Conservation (phyloP, 129 eudicot species). For the Daucus carota region DNA sequence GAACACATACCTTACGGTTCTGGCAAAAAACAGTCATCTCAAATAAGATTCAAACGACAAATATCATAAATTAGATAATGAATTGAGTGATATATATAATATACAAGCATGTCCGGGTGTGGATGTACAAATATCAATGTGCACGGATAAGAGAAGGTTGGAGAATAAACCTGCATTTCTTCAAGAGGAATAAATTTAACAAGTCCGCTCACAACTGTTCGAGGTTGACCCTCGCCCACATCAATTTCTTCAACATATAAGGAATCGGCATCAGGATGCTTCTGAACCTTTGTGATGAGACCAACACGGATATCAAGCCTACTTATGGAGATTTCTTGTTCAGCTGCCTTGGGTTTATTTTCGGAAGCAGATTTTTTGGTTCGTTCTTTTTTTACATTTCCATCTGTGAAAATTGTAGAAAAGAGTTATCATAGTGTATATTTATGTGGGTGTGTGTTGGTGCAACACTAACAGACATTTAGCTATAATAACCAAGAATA, state of each 20-base stretch:
- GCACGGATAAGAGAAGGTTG: background rate
- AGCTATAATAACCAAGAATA: background rate
- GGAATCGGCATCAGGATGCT: conserved; percentile 98
- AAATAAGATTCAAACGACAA: background rate
- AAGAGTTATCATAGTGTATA: background rate
- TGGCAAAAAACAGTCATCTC: conserved; percentile 15
- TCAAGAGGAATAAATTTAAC: conserved; percentile 82
- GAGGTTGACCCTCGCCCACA: conserved; percentile 86
- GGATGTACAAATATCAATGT: background rate
- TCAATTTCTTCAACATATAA: conserved; percentile 92
- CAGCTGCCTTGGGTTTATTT: conserved; percentile 49
- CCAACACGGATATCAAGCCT: conserved; percentile 98
- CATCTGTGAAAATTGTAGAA: conserved; percentile 29
- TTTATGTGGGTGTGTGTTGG: background rate
- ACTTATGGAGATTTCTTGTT: conserved; percentile 60
- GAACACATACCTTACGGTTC: conserved; percentile 95
- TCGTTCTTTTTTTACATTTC: conserved; percentile 40
- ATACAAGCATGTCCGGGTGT: background rate
- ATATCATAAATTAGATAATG: background rate
- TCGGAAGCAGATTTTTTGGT: conserved; percentile 40
- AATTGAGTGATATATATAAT: background rate
- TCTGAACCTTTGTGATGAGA: conserved; percentile 67
- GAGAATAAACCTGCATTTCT: conserved; percentile 71
- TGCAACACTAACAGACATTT: background rate
- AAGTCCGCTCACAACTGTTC: conserved; percentile 93